Evolutionary conservation across 192 early-diverging fungal genomes (phyloP).

Genomic region (Mortierella hygrophila): DNA sequence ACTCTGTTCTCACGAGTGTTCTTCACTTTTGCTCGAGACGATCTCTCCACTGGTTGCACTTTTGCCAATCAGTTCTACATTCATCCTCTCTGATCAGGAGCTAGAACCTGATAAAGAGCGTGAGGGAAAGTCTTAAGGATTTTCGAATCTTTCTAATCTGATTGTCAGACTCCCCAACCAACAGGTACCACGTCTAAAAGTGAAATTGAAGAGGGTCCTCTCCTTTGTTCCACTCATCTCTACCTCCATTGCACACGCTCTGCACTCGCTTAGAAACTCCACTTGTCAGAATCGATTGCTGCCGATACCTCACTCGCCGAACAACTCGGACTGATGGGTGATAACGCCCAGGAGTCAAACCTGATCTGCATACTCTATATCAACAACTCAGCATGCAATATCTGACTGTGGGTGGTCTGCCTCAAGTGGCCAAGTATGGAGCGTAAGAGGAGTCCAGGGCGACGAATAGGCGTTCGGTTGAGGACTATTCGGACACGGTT

Average conservation of each 20-base stretch:
- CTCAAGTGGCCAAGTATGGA: slow-evolving; percentile 21
- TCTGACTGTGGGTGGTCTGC: slow-evolving; percentile 15
- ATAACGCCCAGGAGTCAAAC: slow-evolving; percentile 21
- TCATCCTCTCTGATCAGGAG: not conserved
- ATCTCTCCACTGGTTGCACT: slow-evolving; percentile 15
- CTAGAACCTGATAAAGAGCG: not conserved
- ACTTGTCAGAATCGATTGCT: slow-evolving; percentile 32
- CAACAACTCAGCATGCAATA: slow-evolving; percentile 13
- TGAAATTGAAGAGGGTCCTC: not conserved
- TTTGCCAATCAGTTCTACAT: not conserved
- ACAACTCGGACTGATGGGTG: slow-evolving; percentile 25
- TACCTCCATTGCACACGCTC: not conserved
- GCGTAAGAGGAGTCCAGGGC: slow-evolving; percentile 17
- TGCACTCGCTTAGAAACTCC: slow-evolving; percentile 6
- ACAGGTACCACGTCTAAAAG: not conserved
- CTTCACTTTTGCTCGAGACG: not conserved
- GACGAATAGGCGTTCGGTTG: not conserved
- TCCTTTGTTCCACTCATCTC: not conserved
- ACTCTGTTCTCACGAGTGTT: not conserved
- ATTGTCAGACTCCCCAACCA: slow-evolving; percentile 9
- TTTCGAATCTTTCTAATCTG: slow-evolving; percentile 27
- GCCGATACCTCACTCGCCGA: slow-evolving; percentile 31
- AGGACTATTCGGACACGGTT: not conserved
- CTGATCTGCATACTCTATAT: slow-evolving; percentile 28
- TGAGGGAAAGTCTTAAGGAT: slow-evolving; percentile 11